Evolutionary conservation across 164 flowering plant genomes (phyloP).

Genomic region (Annona cherimola): DNA sequence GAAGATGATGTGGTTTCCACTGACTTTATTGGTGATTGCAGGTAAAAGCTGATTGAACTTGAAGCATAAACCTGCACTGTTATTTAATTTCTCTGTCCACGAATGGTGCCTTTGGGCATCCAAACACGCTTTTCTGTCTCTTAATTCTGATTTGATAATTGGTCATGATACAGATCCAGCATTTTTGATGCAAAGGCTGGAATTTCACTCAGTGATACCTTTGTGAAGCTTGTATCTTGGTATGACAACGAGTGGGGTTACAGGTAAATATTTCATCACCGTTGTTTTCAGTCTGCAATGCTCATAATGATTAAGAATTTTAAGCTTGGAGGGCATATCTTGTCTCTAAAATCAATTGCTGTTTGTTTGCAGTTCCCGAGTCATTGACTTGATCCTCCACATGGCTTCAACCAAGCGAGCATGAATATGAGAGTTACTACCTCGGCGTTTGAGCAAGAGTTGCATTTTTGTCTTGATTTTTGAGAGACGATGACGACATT

Average conservation of each 20-base stretch:
- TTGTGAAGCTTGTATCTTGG: slow-evolving; percentile 85
- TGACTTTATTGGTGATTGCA: slow-evolving; percentile 83
- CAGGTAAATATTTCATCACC: slow-evolving; percentile 40
- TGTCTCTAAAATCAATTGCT: neutral
- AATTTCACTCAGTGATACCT: slow-evolving; percentile 73
- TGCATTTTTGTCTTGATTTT: neutral
- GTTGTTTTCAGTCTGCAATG: neutral
- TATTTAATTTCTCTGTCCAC: neutral
- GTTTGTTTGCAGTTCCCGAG: slow-evolving; percentile 9
- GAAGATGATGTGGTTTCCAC: slow-evolving; percentile 94
- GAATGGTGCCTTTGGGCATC: neutral
- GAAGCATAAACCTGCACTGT: too few species aligned
- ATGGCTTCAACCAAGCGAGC: slow-evolving; percentile 7
- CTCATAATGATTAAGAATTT: neutral
- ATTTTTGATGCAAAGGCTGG: slow-evolving; percentile 97
- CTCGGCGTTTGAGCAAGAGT: neutral
- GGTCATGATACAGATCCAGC: slow-evolving; percentile 59
- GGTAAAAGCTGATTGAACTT: slow-evolving; percentile 29
- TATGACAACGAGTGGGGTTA: slow-evolving; percentile 94
- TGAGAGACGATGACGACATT: neutral
- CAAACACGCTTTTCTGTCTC: neutral
- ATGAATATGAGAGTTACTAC: neutral
- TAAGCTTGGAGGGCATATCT: neutral
- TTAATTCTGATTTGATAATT: neutral
- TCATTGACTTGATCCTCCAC: slow-evolving; percentile 16